Base-by-base conservation (phyloP, 345 rosid species). In the Jatropha curcas region DNA sequence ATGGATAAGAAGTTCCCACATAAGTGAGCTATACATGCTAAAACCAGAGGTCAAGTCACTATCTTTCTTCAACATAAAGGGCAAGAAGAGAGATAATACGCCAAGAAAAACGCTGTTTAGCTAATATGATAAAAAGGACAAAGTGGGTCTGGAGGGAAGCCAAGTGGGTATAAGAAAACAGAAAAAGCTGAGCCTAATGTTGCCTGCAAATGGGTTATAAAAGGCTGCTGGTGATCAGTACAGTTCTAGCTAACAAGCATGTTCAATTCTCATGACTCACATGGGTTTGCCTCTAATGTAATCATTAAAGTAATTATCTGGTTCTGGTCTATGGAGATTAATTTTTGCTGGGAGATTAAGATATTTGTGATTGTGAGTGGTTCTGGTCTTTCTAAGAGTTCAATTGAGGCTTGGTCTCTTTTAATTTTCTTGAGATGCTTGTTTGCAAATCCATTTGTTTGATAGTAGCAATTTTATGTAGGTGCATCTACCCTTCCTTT, bases 131-230 rank as follows among this genome's bases (percentile, higher is more conserved):
- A 27, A 46, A 45, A 56, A 60, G 4, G 71, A 39, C 60, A 50
- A 76, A 60, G 75, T 67, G 68, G 77, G 75, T 70, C 74, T 34
- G 37, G 52, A 55, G 43, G 66, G 68, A 64, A 33, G 74, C 67
- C 76, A 50, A 62, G 41, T 66, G 39, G 68, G 27, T 25, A 27
- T 25, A 20, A 60, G 27, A 45, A 71, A 77, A 71, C 58, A 31
- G 62, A 77, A 73, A 76, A 70, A 17, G 39, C 9, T 19, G 25
- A 35, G 51, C 46, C 41, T 19, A 22, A 33, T 46, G 70, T 37
- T 72, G 50, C 37, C 37, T 33, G 2, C 37, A 58, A 55, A 41
- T 8, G 24, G 67, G 41, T 22, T 19, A 9, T 52, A 56, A 75
- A 61, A 39, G 61, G 70, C 64, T 64, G 53, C 9, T 68, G 60